phyloP scores from a whole-genome alignment of 176 grass and related monocot genomes.

The Pontederia crassipes region DNA sequence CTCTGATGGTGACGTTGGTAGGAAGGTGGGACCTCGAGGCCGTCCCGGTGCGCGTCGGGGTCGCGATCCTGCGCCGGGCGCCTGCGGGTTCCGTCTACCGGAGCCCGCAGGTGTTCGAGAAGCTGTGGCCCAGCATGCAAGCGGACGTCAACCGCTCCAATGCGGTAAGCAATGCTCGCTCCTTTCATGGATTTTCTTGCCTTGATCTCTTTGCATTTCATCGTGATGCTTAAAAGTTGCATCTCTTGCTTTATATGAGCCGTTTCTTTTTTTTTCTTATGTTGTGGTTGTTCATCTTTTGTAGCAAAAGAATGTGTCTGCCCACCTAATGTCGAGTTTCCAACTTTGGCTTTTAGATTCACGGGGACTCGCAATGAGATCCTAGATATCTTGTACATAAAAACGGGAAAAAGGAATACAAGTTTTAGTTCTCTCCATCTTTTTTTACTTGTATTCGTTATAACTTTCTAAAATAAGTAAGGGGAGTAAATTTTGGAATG shows the following conservation, averaged over 20 bases:
- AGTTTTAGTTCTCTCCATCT: not conserved
- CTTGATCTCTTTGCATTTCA: slow-evolving; percentile 1
- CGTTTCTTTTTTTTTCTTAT: not conserved
- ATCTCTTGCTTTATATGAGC: not conserved
- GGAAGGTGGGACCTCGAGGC: slow-evolving; percentile 22
- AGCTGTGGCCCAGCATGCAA: slow-evolving; percentile 61
- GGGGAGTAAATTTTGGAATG: too few species aligned
- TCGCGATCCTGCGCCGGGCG: slow-evolving; percentile 16
- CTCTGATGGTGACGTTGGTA: slow-evolving; percentile 29
- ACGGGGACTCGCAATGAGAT: too few species aligned
- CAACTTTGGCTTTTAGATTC: too few species aligned
- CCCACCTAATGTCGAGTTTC: too few species aligned
- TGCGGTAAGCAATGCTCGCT: not conserved
- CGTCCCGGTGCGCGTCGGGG: slow-evolving; percentile 18
- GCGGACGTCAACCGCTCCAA: slow-evolving; percentile 19
- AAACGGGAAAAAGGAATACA: not conserved
- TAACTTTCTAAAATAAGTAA: not conserved
- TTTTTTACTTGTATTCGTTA: not conserved
- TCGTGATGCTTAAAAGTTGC: not conserved
- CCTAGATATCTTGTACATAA: too few species aligned
- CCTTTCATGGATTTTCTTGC: not conserved
- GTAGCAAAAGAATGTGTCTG: too few species aligned
- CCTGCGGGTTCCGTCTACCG: slow-evolving; percentile 61
- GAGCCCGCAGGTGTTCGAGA: slow-evolving; percentile 64
- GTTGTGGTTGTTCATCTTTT: slow-evolving; percentile 9